phyloP scores from a whole-genome alignment of 2,329 filamentous ascomycete species.

The Fusarium staphyleae region DNA sequence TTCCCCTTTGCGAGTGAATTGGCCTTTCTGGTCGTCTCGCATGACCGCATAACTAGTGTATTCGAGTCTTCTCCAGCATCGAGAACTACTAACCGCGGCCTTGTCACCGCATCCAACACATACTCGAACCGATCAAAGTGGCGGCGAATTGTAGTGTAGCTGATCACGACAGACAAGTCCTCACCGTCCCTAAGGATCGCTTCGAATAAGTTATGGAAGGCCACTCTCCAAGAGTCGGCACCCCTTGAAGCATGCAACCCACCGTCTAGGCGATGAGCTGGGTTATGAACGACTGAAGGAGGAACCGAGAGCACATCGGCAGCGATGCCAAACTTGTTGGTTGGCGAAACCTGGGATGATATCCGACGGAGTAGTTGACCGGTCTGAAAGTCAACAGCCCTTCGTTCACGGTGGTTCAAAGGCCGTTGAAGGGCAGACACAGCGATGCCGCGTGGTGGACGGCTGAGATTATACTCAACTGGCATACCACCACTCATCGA shows the following conservation, averaged over 20 bases:
- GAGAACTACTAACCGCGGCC: conserved; percentile 61
- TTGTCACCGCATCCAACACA: conserved; percentile 59
- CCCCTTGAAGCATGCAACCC: conserved; percentile 36
- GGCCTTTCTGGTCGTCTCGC: conserved; percentile 8
- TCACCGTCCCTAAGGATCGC: conserved; percentile 65
- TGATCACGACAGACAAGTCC: conserved; percentile 64
- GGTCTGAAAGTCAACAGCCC: conserved; percentile 54
- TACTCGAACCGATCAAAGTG: conserved; percentile 59
- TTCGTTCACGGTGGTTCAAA: conserved; percentile 47
- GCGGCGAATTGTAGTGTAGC: conserved; percentile 61
- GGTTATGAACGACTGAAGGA: conserved; percentile 19
- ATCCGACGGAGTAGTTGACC: conserved; percentile 56
- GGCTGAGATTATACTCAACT: conserved; percentile 54
- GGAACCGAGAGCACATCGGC: conserved; percentile 40
- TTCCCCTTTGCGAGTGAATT: neutral
- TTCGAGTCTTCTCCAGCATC: conserved; percentile 60
- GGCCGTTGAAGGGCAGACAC: conserved; percentile 48
- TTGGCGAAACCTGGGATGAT: conserved; percentile 54
- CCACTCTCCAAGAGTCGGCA: conserved; percentile 58
- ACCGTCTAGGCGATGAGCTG: conserved; percentile 32
- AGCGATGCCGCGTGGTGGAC: conserved; percentile 47
- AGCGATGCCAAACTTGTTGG: conserved; percentile 55
- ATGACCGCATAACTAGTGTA: conserved; percentile 50
- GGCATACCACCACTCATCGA: conserved; percentile 39
- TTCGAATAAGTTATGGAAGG: conserved; percentile 65